These are phyloP conservation scores for Barnettozyma californica DNA, from an alignment of 805 yeast species.

Conservation along the genomic window DNA sequence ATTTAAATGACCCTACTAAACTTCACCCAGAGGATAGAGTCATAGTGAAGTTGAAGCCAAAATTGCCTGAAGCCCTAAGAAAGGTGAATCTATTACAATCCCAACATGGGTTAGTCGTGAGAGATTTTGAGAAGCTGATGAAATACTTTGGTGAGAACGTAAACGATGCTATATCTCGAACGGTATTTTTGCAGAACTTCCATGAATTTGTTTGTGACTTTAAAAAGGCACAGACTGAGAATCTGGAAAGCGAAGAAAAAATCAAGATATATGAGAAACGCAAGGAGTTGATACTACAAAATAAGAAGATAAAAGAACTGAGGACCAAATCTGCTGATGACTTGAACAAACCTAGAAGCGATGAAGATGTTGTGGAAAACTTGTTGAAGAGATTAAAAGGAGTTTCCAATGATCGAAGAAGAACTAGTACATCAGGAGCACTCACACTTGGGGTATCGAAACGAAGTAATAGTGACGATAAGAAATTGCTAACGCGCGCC, in stretches of 20 bases:
- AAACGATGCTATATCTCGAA: slow-evolving; percentile 44
- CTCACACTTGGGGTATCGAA: not conserved
- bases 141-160: slow-evolving; percentile 69
- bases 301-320: slow-evolving; percentile 4
- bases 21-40: slow-evolving; percentile 67
- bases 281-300: slow-evolving; percentile 42
- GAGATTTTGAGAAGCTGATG: slow-evolving; percentile 55
- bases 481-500: slow-evolving; percentile 20
- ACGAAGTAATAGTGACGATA: slow-evolving; percentile 11
- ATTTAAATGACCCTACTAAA: slow-evolving; percentile 53
- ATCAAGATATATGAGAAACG: slow-evolving; percentile 59
- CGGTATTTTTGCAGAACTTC: slow-evolving; percentile 58
- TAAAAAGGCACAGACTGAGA: slow-evolving; percentile 60
- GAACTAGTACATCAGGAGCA: slow-evolving; percentile 16
- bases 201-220: slow-evolving; percentile 55
- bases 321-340: slow-evolving; percentile 27
- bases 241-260: slow-evolving; percentile 63
- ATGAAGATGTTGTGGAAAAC: slow-evolving; percentile 70
- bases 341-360: slow-evolving; percentile 28
- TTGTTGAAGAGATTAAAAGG: slow-evolving; percentile 82
- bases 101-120: slow-evolving; percentile 45
- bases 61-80: slow-evolving; percentile 48
- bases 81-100: slow-evolving; percentile 45
- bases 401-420: slow-evolving; percentile 33
- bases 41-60: slow-evolving; percentile 46